Evolutionary conservation across 2,329 filamentous ascomycete species (phyloP).

Genomic region (Colletotrichum lindemuthianum): DNA sequence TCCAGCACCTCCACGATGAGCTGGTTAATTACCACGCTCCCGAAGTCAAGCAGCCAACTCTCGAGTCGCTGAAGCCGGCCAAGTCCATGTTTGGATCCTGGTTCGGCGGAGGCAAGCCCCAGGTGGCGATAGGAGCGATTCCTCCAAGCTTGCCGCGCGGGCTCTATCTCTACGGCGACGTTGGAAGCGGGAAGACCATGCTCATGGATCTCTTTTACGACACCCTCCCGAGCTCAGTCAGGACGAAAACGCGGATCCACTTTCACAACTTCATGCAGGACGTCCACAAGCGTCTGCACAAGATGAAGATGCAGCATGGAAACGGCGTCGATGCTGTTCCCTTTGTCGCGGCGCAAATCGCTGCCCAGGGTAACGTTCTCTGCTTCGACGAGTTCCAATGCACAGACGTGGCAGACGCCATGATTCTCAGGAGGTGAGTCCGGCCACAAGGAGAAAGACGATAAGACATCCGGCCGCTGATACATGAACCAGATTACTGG

Average conservation of each 20-base stretch:
- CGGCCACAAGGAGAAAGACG: not conserved
- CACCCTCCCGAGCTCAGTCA: conserved; percentile 82
- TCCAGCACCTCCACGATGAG: conserved; percentile 90
- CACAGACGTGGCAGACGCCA: conserved; percentile 97
- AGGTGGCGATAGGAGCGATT: conserved; percentile 61
- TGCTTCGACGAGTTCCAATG: conserved; percentile 99
- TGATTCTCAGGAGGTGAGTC: conserved; percentile 83
- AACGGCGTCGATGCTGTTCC: conserved; percentile 91
- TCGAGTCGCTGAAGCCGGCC: conserved; percentile 72
- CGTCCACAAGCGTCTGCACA: conserved; percentile 89
- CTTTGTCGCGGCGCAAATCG: conserved; percentile 94
- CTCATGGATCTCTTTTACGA: conserved; percentile 99
- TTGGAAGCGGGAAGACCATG: conserved; percentile 99
- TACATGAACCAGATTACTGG: conserved; percentile 69
- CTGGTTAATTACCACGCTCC: conserved; percentile 79
- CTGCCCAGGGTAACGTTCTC: conserved; percentile 82
- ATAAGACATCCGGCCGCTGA: conserved; percentile 1
- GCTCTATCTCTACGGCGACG: conserved; percentile 94
- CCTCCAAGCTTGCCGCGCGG: conserved; percentile 84
- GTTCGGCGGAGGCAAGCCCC: conserved; percentile 61
- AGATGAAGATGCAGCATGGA: conserved; percentile 88
- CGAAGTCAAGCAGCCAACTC: conserved; percentile 78
- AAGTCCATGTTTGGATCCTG: conserved; percentile 68
- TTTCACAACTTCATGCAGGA: conserved; percentile 99
- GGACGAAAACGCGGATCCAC: conserved; percentile 89